These are phyloP conservation scores for maize (Zea mays) DNA, from an alignment of 176 grass and related monocot species.

Conservation along the genomic window DNA sequence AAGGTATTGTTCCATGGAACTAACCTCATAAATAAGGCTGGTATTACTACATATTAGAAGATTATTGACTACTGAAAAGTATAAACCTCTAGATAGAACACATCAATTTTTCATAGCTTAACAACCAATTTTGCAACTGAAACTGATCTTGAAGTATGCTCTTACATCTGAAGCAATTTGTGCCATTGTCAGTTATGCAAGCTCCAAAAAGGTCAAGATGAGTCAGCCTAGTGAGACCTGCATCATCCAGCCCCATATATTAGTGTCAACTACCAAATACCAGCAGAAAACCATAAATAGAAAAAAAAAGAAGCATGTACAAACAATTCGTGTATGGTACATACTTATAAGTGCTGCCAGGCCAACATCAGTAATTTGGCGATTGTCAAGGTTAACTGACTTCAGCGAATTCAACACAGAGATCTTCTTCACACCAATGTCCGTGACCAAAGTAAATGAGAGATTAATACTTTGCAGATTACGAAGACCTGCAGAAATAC, in stretches of 20 bases:
- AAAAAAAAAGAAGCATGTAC: constrained; percentile 9
- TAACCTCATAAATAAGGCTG: not conserved
- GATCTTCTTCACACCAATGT: constrained; percentile 76
- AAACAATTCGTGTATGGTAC: constrained; percentile 2
- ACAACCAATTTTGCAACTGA: not conserved
- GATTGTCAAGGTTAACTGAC: constrained; percentile 87
- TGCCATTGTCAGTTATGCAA: constrained; percentile 75
- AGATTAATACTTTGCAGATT: constrained; percentile 84
- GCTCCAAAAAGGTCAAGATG: constrained; percentile 96
- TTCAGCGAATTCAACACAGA: constrained; percentile 63
- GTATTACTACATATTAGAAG: not conserved
- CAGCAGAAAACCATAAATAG: not conserved
- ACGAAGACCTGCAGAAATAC: constrained; percentile 52
- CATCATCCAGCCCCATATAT: constrained; percentile 27
- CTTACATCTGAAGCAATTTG: constrained; percentile 87
- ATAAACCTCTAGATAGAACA: not conserved
- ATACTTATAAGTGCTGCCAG: constrained; percentile 75
- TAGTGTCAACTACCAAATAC: not conserved
- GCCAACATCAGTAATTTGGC: constrained; percentile 86
- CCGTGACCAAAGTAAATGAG: constrained; percentile 85
- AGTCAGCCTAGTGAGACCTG: constrained; percentile 88
- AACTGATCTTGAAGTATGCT: constrained; percentile 14
- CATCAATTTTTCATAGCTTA: not conserved
- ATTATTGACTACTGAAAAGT: not conserved
- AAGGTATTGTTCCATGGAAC: not conserved